Evolutionary conservation across 2,329 filamentous ascomycete species (phyloP).

Genomic region (Sporothrix pseudoabietina): DNA sequence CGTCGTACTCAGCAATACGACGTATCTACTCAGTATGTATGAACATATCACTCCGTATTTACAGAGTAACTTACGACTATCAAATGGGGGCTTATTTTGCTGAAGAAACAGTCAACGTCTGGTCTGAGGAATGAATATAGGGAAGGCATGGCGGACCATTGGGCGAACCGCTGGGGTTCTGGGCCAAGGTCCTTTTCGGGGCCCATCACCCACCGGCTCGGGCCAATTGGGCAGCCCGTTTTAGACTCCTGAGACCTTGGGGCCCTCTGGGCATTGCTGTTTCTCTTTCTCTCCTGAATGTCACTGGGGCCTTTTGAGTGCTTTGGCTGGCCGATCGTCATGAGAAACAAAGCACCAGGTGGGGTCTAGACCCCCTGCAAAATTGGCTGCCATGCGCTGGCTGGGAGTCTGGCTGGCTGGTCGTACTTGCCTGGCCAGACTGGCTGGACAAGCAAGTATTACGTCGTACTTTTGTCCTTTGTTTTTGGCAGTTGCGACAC

Average conservation of each 20-base stretch:
- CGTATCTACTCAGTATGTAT: too few relatives aligned
- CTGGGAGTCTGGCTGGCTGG: background rate
- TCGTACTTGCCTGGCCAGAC: background rate
- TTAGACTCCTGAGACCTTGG: background rate
- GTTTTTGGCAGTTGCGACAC: background rate
- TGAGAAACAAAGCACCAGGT: background rate
- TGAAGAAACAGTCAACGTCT: background rate
- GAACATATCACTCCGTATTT: too few relatives aligned
- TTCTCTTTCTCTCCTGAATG: background rate
- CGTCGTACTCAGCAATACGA: too few relatives aligned
- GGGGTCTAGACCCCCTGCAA: slow-evolving; percentile 12
- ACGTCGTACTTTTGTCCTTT: background rate
- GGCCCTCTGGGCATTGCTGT: background rate
- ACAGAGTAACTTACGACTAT: too few relatives aligned
- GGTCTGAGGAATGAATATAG: background rate
- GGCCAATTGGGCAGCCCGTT: slow-evolving; percentile 14
- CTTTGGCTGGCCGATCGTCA: slow-evolving; percentile 14
- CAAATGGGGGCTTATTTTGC: background rate
- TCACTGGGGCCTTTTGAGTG: background rate
- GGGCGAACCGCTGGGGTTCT: slow-evolving; percentile 19
- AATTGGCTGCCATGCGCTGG: slow-evolving; percentile 8
- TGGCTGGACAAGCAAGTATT: background rate
- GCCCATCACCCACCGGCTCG: background rate
- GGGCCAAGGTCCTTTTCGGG: background rate
- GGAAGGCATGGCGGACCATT: slow-evolving; percentile 14